Evolutionary conservation across 805 yeast species (phyloP), one percentile per base, ranked within the genome.

Genomic region (Geotrichum ghanense): DNA sequence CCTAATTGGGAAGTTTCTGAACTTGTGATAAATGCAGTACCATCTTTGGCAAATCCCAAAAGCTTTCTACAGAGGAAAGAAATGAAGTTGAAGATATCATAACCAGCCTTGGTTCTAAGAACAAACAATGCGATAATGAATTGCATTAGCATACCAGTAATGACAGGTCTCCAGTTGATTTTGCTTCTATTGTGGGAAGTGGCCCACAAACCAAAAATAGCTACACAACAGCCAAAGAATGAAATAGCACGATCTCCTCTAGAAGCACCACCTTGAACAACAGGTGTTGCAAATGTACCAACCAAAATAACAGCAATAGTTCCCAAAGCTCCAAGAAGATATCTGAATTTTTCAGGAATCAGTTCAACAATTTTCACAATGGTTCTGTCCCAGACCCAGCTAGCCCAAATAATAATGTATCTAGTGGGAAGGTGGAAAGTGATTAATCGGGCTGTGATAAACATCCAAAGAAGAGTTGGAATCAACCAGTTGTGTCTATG

Each of bases 71-170:
- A 79, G 56, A 78, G 65, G 46, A 68, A 64, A 22, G 80, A 73
- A 54, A 78, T 72, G 58, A 77, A 78, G 62, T 76, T 73, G 67
- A 78, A 78, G 53, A 78, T 67, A 56, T 77, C 81, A 58, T 72
- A 77, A 50, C 83, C 83, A 42, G 70, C 69, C 55, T 67, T 66
- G 20, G 83, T 78, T 56, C 83, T 66, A 56, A 78, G 66, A 10
- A 78, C 83, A 53, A 78, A 78, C 41, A 78, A 65, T 3, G 82
- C 81, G 49, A 78, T 60, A 48, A 76, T 71, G 56, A 65, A 78
- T 59, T 78, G 83, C 67, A 75, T 71, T 57, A 78, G 69, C 65
- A 74, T 67, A 37, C 82, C 83, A 25, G 74, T 72, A 50, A 75
- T 72, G 21, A 78, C 81, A 3, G 81, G 74, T 52, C 74, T 70